Evolutionary conservation across 768 basidiomycete genomes (phyloP), one percentile per base, ranked within the genome.

Genomic region (Podaxis pistillaris): DNA sequence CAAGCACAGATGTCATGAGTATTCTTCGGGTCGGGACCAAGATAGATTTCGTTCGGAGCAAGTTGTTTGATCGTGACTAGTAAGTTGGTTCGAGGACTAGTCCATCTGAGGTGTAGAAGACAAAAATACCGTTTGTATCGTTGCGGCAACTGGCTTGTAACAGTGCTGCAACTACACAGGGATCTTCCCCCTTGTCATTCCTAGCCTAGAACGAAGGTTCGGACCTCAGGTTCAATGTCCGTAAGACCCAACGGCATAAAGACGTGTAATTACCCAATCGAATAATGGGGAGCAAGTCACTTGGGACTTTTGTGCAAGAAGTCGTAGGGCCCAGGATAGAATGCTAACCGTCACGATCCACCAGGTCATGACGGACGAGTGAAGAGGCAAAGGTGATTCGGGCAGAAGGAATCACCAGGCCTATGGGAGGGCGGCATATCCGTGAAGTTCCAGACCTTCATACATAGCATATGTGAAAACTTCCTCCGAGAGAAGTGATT

Each of bases 1-100:
- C 75, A 76, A 46, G 70, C 64, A 63, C 75, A 76, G 8, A 56
- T 3, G 47, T 69, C 73, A 17, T 63, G 15, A 4, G 56, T 33
- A 50, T 57, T 47, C 17, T 28, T 56, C n/a, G 38, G 22, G 3
- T 54, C 46, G 7, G 67, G 63, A 8, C 63, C 66, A 3, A 33
- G n/a, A 40, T 68, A 68, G 12, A 62, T n/a, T 17, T 65, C 51
- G 26, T 64, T 65, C 26, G 40, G 55, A 22, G 60, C 56, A 12
- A 62, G 50, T 19, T 12, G 13, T 46, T 46, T 22, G 36, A 63
- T 66, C 7, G 61, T 62, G 19, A 56, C 61, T 62, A 46, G 19
- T 17, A 8, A 46, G 15, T 46, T 7, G 3, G 11, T 15, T 24
- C 38, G n/a, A 17, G 44, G 44, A 12, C 7, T 30, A 13, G 37